Evolutionary conservation across 805 yeast genomes (phyloP).

Genomic region (Ogataea populi-albae): DNA sequence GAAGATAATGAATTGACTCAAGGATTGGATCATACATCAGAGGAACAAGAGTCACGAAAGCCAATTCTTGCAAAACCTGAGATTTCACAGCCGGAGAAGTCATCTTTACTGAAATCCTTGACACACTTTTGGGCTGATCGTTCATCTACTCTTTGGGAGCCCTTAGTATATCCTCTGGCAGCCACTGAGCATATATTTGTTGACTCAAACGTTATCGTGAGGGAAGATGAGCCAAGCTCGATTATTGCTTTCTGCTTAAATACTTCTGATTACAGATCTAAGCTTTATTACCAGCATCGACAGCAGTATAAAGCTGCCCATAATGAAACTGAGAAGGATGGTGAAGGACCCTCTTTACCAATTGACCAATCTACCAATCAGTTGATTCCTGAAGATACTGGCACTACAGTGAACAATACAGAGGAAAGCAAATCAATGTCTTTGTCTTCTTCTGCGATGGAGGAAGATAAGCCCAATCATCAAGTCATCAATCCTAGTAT

Average conservation of each 20-base stretch:
- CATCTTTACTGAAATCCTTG: slow-evolving; percentile 76
- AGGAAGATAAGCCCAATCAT: not conserved
- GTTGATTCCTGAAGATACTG: slow-evolving; percentile 2
- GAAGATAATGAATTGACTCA: slow-evolving; percentile 1
- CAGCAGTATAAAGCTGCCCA: slow-evolving; percentile 8
- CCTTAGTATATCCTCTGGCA: slow-evolving; percentile 76
- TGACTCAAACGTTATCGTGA: slow-evolving; percentile 86
- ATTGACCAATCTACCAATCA: slow-evolving; percentile 1
- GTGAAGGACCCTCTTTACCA: not conserved
- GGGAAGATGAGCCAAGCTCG: slow-evolving; percentile 97
- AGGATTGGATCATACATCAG: not conserved
- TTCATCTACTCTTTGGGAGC: slow-evolving; percentile 93
- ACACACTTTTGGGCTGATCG: slow-evolving; percentile 97
- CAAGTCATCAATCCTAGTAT: not conserved
- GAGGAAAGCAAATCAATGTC: slow-evolving; percentile 1
- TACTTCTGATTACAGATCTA: slow-evolving; percentile 68
- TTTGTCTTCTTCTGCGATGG: not conserved
- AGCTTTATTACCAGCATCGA: slow-evolving; percentile 38
- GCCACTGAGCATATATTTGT: slow-evolving; percentile 88
- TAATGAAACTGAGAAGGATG: not conserved
- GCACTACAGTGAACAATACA: slow-evolving; percentile 12
- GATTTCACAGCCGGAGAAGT: slow-evolving; percentile 56
- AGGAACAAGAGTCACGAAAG: slow-evolving; percentile 10
- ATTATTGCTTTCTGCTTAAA: slow-evolving; percentile 89
- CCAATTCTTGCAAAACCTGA: slow-evolving; percentile 17